Evolutionary conservation across 371 early-diverging fungal genomes (phyloP).

Genomic region (Choanephora cucurbitarum): DNA sequence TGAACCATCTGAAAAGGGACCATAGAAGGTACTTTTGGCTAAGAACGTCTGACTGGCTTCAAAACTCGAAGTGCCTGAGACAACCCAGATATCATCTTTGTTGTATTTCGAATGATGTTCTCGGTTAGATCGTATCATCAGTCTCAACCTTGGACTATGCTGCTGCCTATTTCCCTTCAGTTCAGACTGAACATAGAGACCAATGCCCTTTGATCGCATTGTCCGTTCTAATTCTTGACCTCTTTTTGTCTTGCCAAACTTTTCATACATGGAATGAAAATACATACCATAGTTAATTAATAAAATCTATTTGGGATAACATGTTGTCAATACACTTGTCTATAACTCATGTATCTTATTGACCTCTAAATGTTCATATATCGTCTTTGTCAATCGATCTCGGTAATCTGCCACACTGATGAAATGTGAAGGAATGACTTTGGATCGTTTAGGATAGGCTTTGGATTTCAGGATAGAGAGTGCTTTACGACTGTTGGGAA

Average conservation of each 20-base stretch:
- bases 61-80: constrained; percentile 51
- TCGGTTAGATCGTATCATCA: constrained; percentile 36
- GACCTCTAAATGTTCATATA: constrained; percentile 62
- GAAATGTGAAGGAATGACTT: constrained; percentile 24
- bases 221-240: constrained; percentile 28
- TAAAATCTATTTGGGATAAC: too few relatives aligned
- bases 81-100: constrained; percentile 72
- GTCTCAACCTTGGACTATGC: constrained; percentile 14
- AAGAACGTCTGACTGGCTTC: constrained; percentile 56
- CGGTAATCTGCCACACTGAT: constrained; percentile 43
- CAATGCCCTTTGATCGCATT: constrained; percentile 41
- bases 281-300: constrained; percentile 34
- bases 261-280: constrained; percentile 32
- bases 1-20: constrained; percentile 53
- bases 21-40: constrained; percentile 58
- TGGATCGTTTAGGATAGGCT: constrained; percentile 27
- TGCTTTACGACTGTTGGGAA: constrained; percentile 21
- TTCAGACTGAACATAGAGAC: constrained; percentile 35
- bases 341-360: too few relatives aligned
- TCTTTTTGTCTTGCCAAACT: constrained; percentile 21
- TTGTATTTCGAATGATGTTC: constrained; percentile 57
- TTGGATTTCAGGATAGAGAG: constrained; percentile 12
- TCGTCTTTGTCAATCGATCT: constrained; percentile 48
- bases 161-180: constrained; percentile 14
- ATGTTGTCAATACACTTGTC: too few relatives aligned